A percentile compares a stretch with the other conserved stretches of the same genome.
phyloP scores from a whole-genome alignment of 345 rosid species.

The Camelina sativa region DNA sequence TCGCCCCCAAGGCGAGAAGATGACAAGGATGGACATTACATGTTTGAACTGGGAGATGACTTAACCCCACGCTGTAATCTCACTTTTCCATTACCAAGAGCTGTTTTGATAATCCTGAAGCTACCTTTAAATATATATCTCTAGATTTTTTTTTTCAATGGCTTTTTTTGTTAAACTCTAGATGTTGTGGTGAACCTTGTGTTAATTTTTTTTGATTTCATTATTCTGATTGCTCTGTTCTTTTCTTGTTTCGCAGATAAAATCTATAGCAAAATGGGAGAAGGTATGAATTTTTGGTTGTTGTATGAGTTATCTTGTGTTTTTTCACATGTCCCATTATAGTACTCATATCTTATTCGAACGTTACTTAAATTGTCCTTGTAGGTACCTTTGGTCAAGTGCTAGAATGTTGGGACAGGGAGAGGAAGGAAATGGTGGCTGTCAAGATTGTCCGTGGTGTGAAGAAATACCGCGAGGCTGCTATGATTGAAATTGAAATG shows the following conservation, averaged over 20 bases:
- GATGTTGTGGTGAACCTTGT: constrained; percentile 21
- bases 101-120: constrained; percentile 31
- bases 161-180: constrained; percentile 5
- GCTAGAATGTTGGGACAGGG: constrained; percentile 91
- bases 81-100: constrained; percentile 45
- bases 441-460: constrained; percentile 86
- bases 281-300: constrained; percentile 54
- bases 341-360: constrained; percentile 13
- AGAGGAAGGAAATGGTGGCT: constrained; percentile 89
- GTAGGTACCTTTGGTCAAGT: constrained; percentile 94
- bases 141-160: constrained; percentile 11
- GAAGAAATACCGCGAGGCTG: constrained; percentile 89
- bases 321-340: neutral
- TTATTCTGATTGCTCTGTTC: constrained; percentile 10
- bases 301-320: neutral
- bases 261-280: constrained; percentile 89
- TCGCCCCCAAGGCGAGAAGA: constrained; percentile 93
- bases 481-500: constrained; percentile 89
- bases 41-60: constrained; percentile 94
- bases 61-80: constrained; percentile 96
- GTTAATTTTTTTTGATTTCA: neutral
- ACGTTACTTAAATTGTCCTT: neutral
- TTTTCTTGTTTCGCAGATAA: constrained; percentile 62
- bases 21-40: constrained; percentile 98
- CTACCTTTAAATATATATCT: neutral